These are phyloP conservation scores for Curvularia lunata DNA, from an alignment of 2,329 filamentous ascomycete species.

Conservation along the genomic window DNA sequence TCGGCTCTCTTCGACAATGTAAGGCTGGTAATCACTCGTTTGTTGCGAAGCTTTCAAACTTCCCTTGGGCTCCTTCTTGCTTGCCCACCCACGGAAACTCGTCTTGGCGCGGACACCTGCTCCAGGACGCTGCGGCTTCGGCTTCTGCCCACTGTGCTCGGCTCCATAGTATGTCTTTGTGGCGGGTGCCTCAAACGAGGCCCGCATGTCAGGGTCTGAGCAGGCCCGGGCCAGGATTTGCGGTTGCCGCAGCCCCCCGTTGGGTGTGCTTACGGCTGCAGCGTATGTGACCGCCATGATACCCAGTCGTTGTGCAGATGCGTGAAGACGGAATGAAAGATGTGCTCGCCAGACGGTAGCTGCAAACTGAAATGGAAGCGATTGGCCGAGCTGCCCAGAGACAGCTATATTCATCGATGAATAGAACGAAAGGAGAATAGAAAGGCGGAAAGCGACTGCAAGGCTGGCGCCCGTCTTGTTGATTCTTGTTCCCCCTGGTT, in stretches of 20 bases:
- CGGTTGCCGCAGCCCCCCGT: constrained; percentile 20
- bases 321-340: not conserved
- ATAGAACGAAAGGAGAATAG: too few species aligned
- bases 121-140: constrained; percentile 20
- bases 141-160: constrained; percentile 1
- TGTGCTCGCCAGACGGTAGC: not conserved
- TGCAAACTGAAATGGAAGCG: not conserved
- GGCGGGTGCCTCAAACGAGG: constrained; percentile 16
- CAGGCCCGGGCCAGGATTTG: constrained; percentile 20
- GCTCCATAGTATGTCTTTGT: not conserved
- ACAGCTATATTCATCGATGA: constrained; percentile 11
- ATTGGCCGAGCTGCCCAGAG: constrained; percentile 6
- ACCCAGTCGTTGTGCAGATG: not conserved
- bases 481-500: not conserved
- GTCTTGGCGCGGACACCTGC: constrained; percentile 20
- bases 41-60: not conserved
- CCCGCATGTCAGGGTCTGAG: constrained; percentile 19
- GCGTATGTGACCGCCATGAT: constrained; percentile 27
- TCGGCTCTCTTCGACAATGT: constrained; percentile 15
- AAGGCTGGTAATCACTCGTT: constrained; percentile 6
- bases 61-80: constrained; percentile 17
- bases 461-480: not conserved
- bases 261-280: constrained; percentile 30
- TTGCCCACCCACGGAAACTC: constrained; percentile 23
- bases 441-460: not conserved